phyloP scores from a whole-genome alignment of 345 rosid species.

The Syzygium oleosum region DNA sequence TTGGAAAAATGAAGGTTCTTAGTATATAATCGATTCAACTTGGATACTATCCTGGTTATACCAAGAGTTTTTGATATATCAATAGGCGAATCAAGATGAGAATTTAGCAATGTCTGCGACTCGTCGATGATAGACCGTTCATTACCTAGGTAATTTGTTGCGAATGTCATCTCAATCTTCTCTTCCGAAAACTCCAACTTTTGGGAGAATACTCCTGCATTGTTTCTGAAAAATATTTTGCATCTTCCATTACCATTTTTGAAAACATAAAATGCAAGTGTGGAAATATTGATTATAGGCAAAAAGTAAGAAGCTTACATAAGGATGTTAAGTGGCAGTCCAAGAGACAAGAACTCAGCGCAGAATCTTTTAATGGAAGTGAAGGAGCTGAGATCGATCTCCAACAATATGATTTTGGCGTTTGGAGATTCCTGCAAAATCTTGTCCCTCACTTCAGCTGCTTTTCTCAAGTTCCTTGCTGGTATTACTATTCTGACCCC shows the following conservation, averaged over 20 bases:
- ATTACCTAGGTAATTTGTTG: slow-evolving; percentile 82
- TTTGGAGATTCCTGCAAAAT: slow-evolving; percentile 52
- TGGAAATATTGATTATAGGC: not conserved
- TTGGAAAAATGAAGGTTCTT: not conserved
- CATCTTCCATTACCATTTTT: not conserved
- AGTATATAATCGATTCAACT: not conserved
- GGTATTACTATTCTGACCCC: slow-evolving; percentile 78
- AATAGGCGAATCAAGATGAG: not conserved
- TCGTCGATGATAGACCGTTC: not conserved
- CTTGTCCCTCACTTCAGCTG: slow-evolving; percentile 42
- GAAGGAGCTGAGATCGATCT: slow-evolving; percentile 77
- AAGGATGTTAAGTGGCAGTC: slow-evolving; percentile 76
- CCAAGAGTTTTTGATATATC: not conserved
- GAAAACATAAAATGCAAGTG: not conserved
- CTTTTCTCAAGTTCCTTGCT: slow-evolving; percentile 76
- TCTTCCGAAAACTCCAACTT: slow-evolving; percentile 89
- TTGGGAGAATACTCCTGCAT: slow-evolving; percentile 79
- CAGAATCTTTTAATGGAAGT: slow-evolving; percentile 71
- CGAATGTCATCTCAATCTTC: slow-evolving; percentile 91
- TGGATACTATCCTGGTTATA: not conserved
- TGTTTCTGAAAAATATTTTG: slow-evolving; percentile 48
- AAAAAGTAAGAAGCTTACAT: slow-evolving; percentile 28
- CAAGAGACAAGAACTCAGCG: slow-evolving; percentile 50
- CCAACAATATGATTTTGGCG: slow-evolving; percentile 45
- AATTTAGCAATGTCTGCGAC: too few relatives aligned